Base-by-base conservation (phyloP, 768 basidiomycete genomes). In the Hericium erinaceus region DNA sequence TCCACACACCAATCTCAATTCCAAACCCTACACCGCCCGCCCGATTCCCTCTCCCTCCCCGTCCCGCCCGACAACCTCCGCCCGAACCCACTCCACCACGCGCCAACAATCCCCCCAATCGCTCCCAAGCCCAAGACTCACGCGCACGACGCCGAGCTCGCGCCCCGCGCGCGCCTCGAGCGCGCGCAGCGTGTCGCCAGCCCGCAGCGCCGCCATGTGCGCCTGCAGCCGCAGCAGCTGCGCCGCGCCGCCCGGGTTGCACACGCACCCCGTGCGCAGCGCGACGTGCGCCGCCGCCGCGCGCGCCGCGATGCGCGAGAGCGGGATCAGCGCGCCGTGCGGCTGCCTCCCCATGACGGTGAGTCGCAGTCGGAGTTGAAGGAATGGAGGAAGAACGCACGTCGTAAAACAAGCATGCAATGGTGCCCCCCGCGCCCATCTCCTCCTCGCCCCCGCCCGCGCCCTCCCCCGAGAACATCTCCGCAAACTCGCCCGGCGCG, bases 181-280 rank as follows among this genome's bases (percentile, higher is more conserved):
- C 38, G 83, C 24, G 74, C 71, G 52, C n/a, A 86, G 73, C 5
- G 81, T 84, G 41, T 82, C 77, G 4, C 85, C 85, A 1, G 75
- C 72, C 60, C 76, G 81, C 0, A 90, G 75, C 13, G 67, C 71
- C 5, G 74, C 72, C 88, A 90, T 91, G 57, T 83, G 76, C 18
- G 78, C 74, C 58, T 82, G 72, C 33, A 90, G 78, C 0, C 83
- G 84, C 4, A 91, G 76, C 15, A 92, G 71, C 4, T 85, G 80
- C 1, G 87, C 82, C 0, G 89, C 87, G 16, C 83, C 90, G 10
- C 91, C 91, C 15, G 90, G 88, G 61, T 92, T 93, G 66, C 91
- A 93, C 81, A 92, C 85, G 68, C 90, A 93, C 0, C 90, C 90
- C 2, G 89, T 89, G 46, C 90, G 83, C 37, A 92, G 70, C 16